Base-by-base conservation (phyloP, 108 stramenopile species). In the Cyclotella sp. region DNA sequence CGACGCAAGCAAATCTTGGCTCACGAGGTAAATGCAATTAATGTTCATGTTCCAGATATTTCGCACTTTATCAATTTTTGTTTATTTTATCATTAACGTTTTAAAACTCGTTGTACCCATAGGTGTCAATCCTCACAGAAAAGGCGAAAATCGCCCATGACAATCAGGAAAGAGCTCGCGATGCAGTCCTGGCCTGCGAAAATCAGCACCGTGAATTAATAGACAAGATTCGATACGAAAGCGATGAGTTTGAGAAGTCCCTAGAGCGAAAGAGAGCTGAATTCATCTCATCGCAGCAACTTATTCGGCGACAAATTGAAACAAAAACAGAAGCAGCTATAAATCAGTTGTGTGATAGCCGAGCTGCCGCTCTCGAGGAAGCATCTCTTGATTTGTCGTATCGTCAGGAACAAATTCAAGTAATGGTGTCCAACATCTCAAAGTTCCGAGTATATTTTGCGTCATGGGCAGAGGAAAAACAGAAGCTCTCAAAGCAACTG, bases 391-490 rank as follows among this genome's bases (percentile, higher is more conserved):
- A 76, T 27, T 43, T 82, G 15, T 66, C 70, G 30, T 63, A 55
- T 40, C 81, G 81, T 24, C 74, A 76, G 40, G 52, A 59, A 28
- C 81, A 82, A 76, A 30, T 82, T 30, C 63, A 82, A 42, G 62
- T 44, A 15, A 68, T 82, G 42, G 74, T 82, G 18, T 70, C 62
- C 45, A 63, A 69, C 16, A 72, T 72, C n/a, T 47, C 70, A 42
- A 75, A 71, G 39, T 61, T 82, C 55, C 73, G 73, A 40, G 40
- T 28, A 4, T 63, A 82, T 29, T 75, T 71, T 44, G 70, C 40
- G 27, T 72, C 70, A 49, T 82, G 70, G 81, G 73, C 69, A 16
- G 41, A 72, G 52, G 81, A 82, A 47, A 82, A 82, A 21, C 74
- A 72, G 43, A 45, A 60, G 5, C 59, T 72, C 1, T 43, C 60